These are phyloP conservation scores for Luffa acutangula DNA, from an alignment of 306 rosid species.

Conservation along the genomic window DNA sequence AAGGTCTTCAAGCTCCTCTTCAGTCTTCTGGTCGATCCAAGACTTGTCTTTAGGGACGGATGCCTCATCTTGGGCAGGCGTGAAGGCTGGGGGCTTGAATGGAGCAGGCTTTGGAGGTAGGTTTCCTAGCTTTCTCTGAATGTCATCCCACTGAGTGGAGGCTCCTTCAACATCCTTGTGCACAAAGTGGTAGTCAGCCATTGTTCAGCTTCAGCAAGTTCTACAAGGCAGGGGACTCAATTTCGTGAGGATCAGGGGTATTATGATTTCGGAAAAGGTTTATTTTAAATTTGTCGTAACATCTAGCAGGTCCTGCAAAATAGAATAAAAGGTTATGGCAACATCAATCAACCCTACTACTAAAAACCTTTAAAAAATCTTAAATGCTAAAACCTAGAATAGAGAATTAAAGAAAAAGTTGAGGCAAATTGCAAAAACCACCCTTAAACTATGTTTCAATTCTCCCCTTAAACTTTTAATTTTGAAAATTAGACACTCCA, in stretches of 20 bases:
- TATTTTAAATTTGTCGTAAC: not conserved
- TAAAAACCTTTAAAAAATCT: not conserved
- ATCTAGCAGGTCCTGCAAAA: not conserved
- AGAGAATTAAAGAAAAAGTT: no score
- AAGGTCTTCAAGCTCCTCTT: conserved; percentile 72
- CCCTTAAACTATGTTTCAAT: no score
- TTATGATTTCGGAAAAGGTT: not conserved
- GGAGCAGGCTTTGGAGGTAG: conserved; percentile 61
- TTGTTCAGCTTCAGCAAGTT: conserved; percentile 6
- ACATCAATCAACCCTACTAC: not conserved
- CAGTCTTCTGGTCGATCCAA: conserved; percentile 70
- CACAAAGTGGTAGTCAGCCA: conserved; percentile 82
- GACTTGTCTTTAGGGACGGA: conserved; percentile 57
- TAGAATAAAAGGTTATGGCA: not conserved
- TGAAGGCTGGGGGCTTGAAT: conserved; percentile 72
- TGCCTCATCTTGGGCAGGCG: conserved; percentile 48
- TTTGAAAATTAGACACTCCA: no score
- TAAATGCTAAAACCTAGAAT: no score
- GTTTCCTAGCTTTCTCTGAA: conserved; percentile 79
- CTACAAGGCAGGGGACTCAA: not conserved
- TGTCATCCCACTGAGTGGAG: conserved; percentile 93
- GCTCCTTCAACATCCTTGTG: conserved; percentile 89
- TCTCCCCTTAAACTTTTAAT: no score
- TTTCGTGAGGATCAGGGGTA: not conserved
- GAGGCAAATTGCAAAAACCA: no score